phyloP scores from a whole-genome alignment of 192 early-diverging fungal genomes.

The Coemansia sp. region DNA sequence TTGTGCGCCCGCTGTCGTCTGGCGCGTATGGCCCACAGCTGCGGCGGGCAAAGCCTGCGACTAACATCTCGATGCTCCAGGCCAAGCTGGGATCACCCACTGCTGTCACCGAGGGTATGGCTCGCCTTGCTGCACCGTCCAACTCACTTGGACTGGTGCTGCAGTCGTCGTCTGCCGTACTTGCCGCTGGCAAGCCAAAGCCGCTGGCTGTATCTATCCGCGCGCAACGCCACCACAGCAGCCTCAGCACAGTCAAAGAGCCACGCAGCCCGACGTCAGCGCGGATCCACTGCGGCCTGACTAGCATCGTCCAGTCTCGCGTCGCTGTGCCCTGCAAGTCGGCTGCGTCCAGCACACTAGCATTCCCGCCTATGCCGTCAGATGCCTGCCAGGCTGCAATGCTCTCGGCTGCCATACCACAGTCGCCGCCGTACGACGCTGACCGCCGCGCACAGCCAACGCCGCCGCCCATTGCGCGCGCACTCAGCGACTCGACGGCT shows the following conservation, averaged over 20 bases:
- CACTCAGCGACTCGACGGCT: constrained; percentile 21
- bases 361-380: constrained; percentile 54
- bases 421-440: constrained; percentile 5
- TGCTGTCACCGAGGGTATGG: constrained; percentile 22
- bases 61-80: constrained; percentile 32
- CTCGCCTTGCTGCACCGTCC: constrained; percentile 36
- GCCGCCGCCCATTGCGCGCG: constrained; percentile 7
- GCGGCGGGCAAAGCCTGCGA: constrained; percentile 37
- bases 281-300: constrained; percentile 37
- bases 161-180: constrained; percentile 23
- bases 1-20: constrained; percentile 10
- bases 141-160: constrained; percentile 52
- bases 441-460: constrained; percentile 12
- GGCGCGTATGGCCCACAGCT: constrained; percentile 23
- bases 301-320: constrained; percentile 35
- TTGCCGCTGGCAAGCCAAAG: constrained; percentile 16
- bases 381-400: constrained; percentile 54
- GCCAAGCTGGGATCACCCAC: constrained; percentile 20
- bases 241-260: constrained; percentile 26
- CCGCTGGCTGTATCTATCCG: constrained; percentile 38
- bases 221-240: constrained; percentile 50
- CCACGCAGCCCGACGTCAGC: constrained; percentile 31
- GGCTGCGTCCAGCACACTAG: constrained; percentile 24
- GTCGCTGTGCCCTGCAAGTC: constrained; percentile 6
- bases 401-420: constrained; percentile 30